Conservation (phyloP, 2,329 filamentous ascomycete species). For the Colletotrichum tabaci region DNA sequence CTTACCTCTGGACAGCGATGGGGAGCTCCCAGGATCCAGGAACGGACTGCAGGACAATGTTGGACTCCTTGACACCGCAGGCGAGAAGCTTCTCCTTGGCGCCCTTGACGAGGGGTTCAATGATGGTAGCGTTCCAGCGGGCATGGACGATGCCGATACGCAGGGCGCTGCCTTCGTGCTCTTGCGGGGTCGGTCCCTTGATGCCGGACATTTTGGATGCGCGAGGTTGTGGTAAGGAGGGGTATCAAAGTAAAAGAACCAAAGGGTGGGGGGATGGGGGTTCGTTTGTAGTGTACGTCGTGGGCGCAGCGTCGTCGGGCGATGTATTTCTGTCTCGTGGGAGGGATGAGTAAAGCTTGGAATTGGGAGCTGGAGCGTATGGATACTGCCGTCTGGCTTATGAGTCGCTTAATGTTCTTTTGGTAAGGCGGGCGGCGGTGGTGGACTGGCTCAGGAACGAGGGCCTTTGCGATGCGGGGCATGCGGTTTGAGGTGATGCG, state of each 20-base stretch:
- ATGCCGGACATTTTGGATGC: slow-evolving; percentile 61
- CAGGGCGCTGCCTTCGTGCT: slow-evolving; percentile 78
- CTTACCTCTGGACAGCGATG: slow-evolving; percentile 87
- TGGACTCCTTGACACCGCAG: slow-evolving; percentile 86
- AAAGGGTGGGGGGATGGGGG: background rate
- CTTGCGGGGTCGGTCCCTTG: slow-evolving; percentile 71
- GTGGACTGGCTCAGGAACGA: slow-evolving; percentile 28
- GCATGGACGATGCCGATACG: slow-evolving; percentile 97
- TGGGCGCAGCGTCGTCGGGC: background rate
- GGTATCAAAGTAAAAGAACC: slow-evolving; percentile 12
- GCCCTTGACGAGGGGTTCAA: slow-evolving; percentile 86
- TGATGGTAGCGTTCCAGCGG: slow-evolving; percentile 93
- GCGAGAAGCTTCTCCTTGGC: slow-evolving; percentile 83
- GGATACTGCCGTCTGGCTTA: slow-evolving; percentile 14
- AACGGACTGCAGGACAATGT: slow-evolving; percentile 91
- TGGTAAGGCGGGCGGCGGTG: background rate
- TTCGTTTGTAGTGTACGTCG: background rate
- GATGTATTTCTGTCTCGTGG: slow-evolving; percentile 4
- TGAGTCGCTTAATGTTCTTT: slow-evolving; percentile 10
- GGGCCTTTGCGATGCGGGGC: slow-evolving; percentile 41
- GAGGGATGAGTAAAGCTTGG: background rate
- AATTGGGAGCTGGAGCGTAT: slow-evolving; percentile 4
- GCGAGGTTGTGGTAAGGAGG: background rate
- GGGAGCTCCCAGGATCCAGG: slow-evolving; percentile 96
- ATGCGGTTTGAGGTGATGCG: slow-evolving; percentile 30